phyloP scores from a whole-genome alignment of 805 yeast genomes.

The Saccharomycopsis fodiens region DNA sequence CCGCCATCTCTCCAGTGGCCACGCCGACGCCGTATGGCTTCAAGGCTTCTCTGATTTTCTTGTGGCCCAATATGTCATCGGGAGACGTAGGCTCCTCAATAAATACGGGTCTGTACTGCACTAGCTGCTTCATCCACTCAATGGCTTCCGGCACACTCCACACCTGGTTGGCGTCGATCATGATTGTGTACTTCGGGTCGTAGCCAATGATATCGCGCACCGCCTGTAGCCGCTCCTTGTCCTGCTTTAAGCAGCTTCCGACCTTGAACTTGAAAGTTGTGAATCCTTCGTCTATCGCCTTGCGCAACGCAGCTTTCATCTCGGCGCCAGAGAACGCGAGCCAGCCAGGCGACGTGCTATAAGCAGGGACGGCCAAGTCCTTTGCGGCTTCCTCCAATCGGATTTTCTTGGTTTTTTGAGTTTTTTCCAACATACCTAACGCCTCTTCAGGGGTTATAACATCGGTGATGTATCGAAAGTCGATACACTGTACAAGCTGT shows the following conservation, averaged over 20 bases:
- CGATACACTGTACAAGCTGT: conserved; percentile 32
- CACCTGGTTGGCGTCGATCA: conserved; percentile 26
- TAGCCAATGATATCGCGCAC: conserved; percentile 35
- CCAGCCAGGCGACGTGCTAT: conserved; percentile 39
- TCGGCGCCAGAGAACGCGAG: conserved; percentile 33
- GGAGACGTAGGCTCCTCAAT: conserved; percentile 26
- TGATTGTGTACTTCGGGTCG: conserved; percentile 20
- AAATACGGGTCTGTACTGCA: conserved; percentile 23
- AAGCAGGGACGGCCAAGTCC: conserved; percentile 33
- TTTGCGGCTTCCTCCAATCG: conserved; percentile 28
- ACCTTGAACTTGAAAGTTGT: conserved; percentile 34
- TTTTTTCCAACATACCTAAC: conserved; percentile 25
- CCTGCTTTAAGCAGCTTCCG: conserved; percentile 30
- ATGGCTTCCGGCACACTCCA: conserved; percentile 25
- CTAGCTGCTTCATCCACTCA: conserved; percentile 22
- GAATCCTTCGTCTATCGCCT: conserved; percentile 31
- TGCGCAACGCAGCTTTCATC: conserved; percentile 28
- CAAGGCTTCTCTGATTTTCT: conserved; percentile 22
- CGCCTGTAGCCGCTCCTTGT: conserved; percentile 28
- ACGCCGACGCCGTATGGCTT: conserved; percentile 23
- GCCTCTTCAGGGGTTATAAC: conserved; percentile 35
- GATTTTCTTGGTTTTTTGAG: conserved; percentile 27
- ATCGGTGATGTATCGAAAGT: conserved; percentile 33
- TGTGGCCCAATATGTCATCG: conserved; percentile 24
- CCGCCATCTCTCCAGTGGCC: conserved; percentile 26